phyloP scores from a whole-genome alignment of 2,329 filamentous ascomycete species.

The Ophiosphaerella herpotricha region DNA sequence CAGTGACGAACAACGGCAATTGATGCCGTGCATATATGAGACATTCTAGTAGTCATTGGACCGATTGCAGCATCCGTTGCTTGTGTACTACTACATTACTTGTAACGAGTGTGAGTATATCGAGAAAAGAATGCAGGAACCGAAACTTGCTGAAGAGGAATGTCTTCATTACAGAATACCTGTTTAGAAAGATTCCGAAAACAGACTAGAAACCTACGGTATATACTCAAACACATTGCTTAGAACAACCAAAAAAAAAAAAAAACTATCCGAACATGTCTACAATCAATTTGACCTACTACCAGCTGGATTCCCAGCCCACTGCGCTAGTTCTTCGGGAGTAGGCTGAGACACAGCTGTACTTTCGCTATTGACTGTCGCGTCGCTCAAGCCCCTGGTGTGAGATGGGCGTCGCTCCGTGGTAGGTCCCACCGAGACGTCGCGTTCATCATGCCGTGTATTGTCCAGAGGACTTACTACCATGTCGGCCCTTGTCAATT shows the following conservation, averaged over 20 bases:
- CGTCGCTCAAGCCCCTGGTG: slow-evolving; percentile 37
- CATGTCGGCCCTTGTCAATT: neutral
- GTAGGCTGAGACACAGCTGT: slow-evolving; percentile 43
- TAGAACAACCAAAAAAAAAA: neutral
- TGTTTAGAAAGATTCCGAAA: no score
- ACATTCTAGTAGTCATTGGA: no score
- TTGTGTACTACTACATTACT: neutral
- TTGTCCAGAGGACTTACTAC: slow-evolving; percentile 4
- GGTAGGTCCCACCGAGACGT: neutral
- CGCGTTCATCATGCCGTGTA: neutral
- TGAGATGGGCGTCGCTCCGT: slow-evolving; percentile 36
- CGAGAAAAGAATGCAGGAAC: no score
- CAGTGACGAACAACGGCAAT: no score
- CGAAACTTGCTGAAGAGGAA: no score
- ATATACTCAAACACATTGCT: no score
- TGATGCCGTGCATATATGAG: no score
- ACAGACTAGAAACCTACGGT: no score
- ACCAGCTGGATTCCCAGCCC: slow-evolving; percentile 18
- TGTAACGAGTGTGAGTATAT: neutral
- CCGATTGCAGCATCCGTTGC: neutral
- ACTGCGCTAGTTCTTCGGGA: slow-evolving; percentile 37
- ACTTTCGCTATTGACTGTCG: slow-evolving; percentile 37
- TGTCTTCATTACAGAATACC: no score
- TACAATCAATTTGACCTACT: slow-evolving; percentile 11
- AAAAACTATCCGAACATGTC: neutral